Base-by-base conservation (phyloP, 129 eudicot genomes). In the Mikania micrantha region DNA sequence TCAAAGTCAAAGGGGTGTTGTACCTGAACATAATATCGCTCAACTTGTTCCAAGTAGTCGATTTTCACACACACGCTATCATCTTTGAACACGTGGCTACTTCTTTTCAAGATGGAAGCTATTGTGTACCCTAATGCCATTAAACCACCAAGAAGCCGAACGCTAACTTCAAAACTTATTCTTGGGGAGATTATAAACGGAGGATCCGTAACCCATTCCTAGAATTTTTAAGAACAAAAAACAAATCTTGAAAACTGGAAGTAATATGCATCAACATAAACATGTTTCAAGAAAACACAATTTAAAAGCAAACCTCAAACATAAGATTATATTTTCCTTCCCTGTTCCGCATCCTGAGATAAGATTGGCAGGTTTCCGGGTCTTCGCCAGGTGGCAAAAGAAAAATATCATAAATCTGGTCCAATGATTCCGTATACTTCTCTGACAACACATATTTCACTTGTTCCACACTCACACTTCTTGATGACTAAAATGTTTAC, bases 81-180 rank as follows among this genome's bases (percentile, higher is more conserved):
- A 79, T 94, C 90, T 57, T 70, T 78, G 31, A 94, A 89, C 24
- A 89, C 86, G 60, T 93, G 99, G 75, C 99, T 94, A 69, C 79
- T 85, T 87, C 99, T 86, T 80, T 89, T 89, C 47, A 94, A 75
- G 38, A 94, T 94, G 47, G 99, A 83, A 36, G 96, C 99, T 72
- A 94, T 94, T 60, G 99, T 94, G 82, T 94, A 94, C 60, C 99
- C 99, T 80, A 94, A 76, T 19, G 99, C 99, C 99, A 94, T 94
- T 48, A 94, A 75, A 27, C 99, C 99, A 74, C 99, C 99, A 73
- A 94, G 99, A 81, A 94, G 99, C 54, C 95, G 79, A 34, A 94
- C 99, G 48, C 99, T 94, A 50, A 94, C 99, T 87, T 94, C 99
- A 78, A 94, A 94, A 56, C 90, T 84, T 62, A 94, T 94, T 72